Evolutionary conservation across 306 rosid genomes (phyloP), one percentile per base, ranked within the genome.

Genomic region (Prinsepia uniflora): DNA sequence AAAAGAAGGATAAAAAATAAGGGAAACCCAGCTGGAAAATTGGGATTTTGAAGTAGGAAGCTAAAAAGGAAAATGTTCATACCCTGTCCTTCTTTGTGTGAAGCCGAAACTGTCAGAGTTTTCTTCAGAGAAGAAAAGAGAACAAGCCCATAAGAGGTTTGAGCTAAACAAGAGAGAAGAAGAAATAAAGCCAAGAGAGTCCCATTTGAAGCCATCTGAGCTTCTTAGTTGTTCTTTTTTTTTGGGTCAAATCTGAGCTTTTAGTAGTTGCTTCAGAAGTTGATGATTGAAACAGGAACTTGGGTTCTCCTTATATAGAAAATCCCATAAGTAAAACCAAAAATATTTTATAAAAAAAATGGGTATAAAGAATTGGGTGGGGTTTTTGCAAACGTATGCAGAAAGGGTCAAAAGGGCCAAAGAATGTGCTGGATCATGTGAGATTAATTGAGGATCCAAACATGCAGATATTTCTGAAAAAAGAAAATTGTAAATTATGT

Each of bases 71-170:
- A 58, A 55, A 15, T 19, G 22, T 0, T 53, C 50, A 24, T 68
- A 65, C 99, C 95, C 78, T 87, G 84, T 52, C 86, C 92, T 12
- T 67, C 63, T 49, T 73, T 85, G 36, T 88, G 85, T 6, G 97
- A 86, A 75, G 92, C 91, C 4, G 96, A 84, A 75, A 95, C 90
- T 40, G 36, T 67, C 14, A 95, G 85, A 76, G 81, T 76, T 53
- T 47, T 78, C 65, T 81, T 79, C 30, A 95, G 74, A 75, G 92
- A 67, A 65, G 97, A 81, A 19, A 95, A 80, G 44, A 75, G 86
- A 59, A 70, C 72, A 4, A 46, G 50, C 36, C 89, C 97, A 68
- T 55, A 47, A 59, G 92, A 89, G 75, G 74, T 65, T 78, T 45
- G 76, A 0, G 84, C 81, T 8, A 89, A 86, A 78, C 78, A 86